These are phyloP conservation scores for Rhynchosporium secalis DNA, from an alignment of 2,329 filamentous ascomycete species.

Conservation along the genomic window DNA sequence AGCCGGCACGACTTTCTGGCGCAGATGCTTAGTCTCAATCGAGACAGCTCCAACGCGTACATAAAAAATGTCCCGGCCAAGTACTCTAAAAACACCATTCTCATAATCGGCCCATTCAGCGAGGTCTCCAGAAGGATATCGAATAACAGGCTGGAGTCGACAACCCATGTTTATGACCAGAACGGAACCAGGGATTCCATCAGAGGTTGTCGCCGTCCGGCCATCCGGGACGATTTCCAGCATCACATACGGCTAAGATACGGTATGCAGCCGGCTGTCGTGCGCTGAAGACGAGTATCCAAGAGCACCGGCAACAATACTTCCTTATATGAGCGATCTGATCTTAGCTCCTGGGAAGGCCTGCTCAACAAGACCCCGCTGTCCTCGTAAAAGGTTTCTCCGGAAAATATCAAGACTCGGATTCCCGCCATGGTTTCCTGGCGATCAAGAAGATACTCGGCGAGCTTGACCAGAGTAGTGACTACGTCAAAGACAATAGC, in stretches of 20 bases:
- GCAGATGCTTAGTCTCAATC: conserved; percentile 5
- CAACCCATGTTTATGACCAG: conserved; percentile 12
- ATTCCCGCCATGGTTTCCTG: conserved; percentile 2
- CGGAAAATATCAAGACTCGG: conserved; percentile 8
- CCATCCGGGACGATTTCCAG: conserved; percentile 13
- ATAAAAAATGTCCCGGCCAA: neutral
- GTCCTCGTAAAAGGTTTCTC: conserved; percentile 14
- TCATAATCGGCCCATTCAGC: conserved; percentile 14
- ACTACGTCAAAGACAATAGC: conserved; percentile 1
- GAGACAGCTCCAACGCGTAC: conserved; percentile 1
- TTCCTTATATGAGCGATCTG: conserved; percentile 8
- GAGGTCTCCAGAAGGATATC: conserved; percentile 13
- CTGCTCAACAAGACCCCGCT: neutral
- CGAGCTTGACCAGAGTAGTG: conserved; percentile 9
- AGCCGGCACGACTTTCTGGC: neutral
- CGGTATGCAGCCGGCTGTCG: conserved; percentile 4
- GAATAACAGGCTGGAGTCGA: conserved; percentile 13
- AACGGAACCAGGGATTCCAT: conserved; percentile 5
- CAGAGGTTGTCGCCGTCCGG: neutral
- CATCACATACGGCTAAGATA: conserved; percentile 7
- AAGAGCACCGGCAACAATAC: conserved; percentile 5
- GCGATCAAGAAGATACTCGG: conserved; percentile 6
- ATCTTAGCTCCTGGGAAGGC: conserved; percentile 12
- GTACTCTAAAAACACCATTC: conserved; percentile 4
- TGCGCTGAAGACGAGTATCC: conserved; percentile 4